A percentile compares a stretch with the other conserved stretches of the same genome.
Evolutionary conservation across 805 yeast species (phyloP).

Genomic region (Metschnikowia cubensis): DNA sequence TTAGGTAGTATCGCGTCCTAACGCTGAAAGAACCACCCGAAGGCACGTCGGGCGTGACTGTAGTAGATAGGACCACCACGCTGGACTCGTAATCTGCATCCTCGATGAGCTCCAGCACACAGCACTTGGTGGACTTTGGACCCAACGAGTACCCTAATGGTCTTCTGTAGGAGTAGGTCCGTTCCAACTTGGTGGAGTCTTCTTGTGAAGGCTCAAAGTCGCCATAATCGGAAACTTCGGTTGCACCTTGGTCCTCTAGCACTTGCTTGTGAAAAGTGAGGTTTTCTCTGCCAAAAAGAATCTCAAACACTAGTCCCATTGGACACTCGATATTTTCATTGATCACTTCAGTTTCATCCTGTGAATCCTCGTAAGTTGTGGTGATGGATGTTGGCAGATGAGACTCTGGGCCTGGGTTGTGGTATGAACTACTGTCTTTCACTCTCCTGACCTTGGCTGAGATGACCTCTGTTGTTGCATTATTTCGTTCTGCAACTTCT

Average conservation of each 20-base stretch:
- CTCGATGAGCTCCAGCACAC: slow-evolving; percentile 56
- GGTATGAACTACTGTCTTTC: slow-evolving; percentile 36
- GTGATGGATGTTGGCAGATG: slow-evolving; percentile 44
- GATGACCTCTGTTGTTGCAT: background rate
- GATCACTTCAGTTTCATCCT: slow-evolving; percentile 51
- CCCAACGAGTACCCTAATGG: slow-evolving; percentile 69
- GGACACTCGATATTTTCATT: slow-evolving; percentile 60
- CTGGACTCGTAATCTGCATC: slow-evolving; percentile 45
- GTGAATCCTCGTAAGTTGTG: slow-evolving; percentile 11
- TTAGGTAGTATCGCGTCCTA: slow-evolving; percentile 62
- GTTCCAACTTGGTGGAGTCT: slow-evolving; percentile 30
- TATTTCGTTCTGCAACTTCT: background rate
- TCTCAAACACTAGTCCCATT: slow-evolving; percentile 52
- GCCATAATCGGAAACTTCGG: slow-evolving; percentile 45
- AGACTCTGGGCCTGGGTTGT: slow-evolving; percentile 36
- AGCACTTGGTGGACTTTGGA: slow-evolving; percentile 70
- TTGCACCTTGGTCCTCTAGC: slow-evolving; percentile 59
- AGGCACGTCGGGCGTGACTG: slow-evolving; percentile 79
- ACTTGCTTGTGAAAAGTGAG: slow-evolving; percentile 40
- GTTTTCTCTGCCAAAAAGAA: slow-evolving; percentile 60
- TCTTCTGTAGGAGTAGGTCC: slow-evolving; percentile 57
- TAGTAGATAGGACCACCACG: slow-evolving; percentile 50
- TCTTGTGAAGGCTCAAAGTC: slow-evolving; percentile 8
- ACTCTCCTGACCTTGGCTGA: slow-evolving; percentile 23
- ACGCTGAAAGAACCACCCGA: slow-evolving; percentile 81